Evolutionary conservation across 2,329 filamentous ascomycete species (phyloP), one percentile per base, ranked within the genome.

Genomic region (Venturia asperata): DNA sequence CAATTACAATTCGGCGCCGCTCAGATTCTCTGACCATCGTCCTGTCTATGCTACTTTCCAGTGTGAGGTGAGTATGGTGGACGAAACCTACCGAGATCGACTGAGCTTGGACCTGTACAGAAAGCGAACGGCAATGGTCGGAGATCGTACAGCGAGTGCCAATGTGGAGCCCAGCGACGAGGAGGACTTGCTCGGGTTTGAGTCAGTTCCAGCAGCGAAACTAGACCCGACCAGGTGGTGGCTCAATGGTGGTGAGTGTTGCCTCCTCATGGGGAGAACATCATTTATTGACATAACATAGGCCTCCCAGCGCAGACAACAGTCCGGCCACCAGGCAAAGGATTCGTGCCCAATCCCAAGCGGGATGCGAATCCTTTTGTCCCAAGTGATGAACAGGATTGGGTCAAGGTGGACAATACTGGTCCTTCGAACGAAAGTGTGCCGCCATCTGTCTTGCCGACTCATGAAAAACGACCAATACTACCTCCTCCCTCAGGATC

Each of bases 21-120:
- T 99, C 43, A 85, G 83, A 15, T 96, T 97, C 74, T 99, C 94
- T 0, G 94, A 99, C 72, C 94, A 99, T 75, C 85, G 92, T n/a
- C 94, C 94, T 1, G 93, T 99, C 0, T 97, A 91, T 76, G 92
- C 91, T 15, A 86, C 86, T 0, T 99, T 99, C 72, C 85, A 91
- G 69, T 95, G 92, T 75, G 85, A 82, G 0, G 88, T 97, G 63
- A 92, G 82, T 69, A 86, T 94, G 56, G 80, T 97, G 13, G 85
- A 99, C 69, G 90, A 96, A 73, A 77, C 76, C 30, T 79, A 82
- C 64, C 91, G 90, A 69, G 87, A 92, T 67, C 77, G 79, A 4
- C 85, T 97, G 60, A 90, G 88, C 71, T 83, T 83, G 41, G 82
- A 88, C 63, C 80, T 97, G 13, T 97, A 97, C 73, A 80, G 83